phyloP scores from a whole-genome alignment of 192 early-diverging fungal species.

The Podila epigama region DNA sequence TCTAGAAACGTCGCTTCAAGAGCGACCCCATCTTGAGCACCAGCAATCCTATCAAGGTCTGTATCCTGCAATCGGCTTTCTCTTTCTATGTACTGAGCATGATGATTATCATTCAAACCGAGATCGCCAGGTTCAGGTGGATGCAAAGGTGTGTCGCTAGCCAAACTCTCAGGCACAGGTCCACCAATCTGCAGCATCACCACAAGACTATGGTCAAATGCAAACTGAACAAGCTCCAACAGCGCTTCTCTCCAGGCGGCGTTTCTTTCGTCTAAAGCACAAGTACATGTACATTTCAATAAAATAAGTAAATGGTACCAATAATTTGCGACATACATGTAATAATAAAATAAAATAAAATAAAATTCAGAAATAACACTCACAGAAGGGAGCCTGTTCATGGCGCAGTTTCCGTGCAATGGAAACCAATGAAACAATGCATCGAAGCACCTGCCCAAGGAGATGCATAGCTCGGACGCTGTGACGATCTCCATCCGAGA shows the following conservation, averaged over 20 bases:
- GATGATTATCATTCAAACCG: too few relatives aligned
- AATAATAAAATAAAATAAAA: neutral
- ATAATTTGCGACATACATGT: neutral
- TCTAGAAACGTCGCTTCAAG: slow-evolving; percentile 14
- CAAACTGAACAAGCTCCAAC: slow-evolving; percentile 14
- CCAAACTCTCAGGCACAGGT: neutral
- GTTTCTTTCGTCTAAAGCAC: slow-evolving; percentile 15
- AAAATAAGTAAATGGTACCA: neutral
- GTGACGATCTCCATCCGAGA: neutral
- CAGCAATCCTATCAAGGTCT: slow-evolving; percentile 13
- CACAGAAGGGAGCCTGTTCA: slow-evolving; percentile 16
- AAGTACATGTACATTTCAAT: too few relatives aligned
- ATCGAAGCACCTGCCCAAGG: slow-evolving; percentile 15
- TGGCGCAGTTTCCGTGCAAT: slow-evolving; percentile 3
- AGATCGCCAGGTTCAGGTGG: too few relatives aligned
- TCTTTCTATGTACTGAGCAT: too few relatives aligned
- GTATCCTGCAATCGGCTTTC: neutral
- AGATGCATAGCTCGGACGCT: slow-evolving; percentile 12
- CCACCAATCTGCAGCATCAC: slow-evolving; percentile 12
- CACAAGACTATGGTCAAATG: slow-evolving; percentile 8
- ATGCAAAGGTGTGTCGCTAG: neutral
- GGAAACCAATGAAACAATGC: neutral
- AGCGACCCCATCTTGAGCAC: slow-evolving; percentile 3
- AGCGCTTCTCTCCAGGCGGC: slow-evolving; percentile 15
- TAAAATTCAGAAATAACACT: neutral